phyloP scores from a whole-genome alignment of 495 filamentous ascomycete species.

The Ramalina intermedia region DNA sequence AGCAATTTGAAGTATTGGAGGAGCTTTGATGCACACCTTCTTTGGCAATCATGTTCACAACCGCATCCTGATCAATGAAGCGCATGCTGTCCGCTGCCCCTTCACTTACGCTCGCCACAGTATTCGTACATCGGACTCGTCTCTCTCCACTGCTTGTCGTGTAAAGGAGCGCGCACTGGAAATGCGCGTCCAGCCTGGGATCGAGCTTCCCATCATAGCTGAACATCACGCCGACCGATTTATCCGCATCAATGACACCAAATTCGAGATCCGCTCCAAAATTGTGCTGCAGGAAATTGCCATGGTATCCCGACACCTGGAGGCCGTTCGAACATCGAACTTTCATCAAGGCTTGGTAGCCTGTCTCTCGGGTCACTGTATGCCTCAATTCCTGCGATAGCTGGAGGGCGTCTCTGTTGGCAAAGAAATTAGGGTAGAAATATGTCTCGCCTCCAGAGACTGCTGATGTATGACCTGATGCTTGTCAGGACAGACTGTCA shows the following conservation, averaged over 20 bases:
- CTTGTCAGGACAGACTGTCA: not conserved
- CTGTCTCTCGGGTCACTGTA: conserved; percentile 79
- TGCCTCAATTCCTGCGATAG: conserved; percentile 78
- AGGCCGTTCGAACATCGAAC: conserved; percentile 94
- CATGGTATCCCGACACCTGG: conserved; percentile 84
- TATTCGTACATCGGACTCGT: conserved; percentile 81
- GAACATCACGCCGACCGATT: conserved; percentile 83
- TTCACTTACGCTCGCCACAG: conserved; percentile 83
- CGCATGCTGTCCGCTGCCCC: conserved; percentile 75
- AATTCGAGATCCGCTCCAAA: conserved; percentile 94
- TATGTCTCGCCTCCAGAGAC: conserved; percentile 84
- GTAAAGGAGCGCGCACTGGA: conserved; percentile 89
- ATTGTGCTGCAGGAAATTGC: conserved; percentile 90
- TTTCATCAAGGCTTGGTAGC: conserved; percentile 96
- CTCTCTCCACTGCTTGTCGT: conserved; percentile 84
- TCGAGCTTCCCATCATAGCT: conserved; percentile 96
- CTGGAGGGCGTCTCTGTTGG: conserved; percentile 68
- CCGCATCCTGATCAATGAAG: conserved; percentile 88
- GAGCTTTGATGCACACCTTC: conserved; percentile 38
- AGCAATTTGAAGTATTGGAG: not conserved
- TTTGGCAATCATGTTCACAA: conserved; percentile 76
- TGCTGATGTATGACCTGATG: conserved; percentile 31
- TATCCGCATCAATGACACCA: conserved; percentile 83
- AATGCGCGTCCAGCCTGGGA: conserved; percentile 90
- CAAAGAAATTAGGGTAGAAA: conserved; percentile 92